phyloP scores from a whole-genome alignment of 2,329 filamentous ascomycete genomes.

The Fusarium vanettenii region DNA sequence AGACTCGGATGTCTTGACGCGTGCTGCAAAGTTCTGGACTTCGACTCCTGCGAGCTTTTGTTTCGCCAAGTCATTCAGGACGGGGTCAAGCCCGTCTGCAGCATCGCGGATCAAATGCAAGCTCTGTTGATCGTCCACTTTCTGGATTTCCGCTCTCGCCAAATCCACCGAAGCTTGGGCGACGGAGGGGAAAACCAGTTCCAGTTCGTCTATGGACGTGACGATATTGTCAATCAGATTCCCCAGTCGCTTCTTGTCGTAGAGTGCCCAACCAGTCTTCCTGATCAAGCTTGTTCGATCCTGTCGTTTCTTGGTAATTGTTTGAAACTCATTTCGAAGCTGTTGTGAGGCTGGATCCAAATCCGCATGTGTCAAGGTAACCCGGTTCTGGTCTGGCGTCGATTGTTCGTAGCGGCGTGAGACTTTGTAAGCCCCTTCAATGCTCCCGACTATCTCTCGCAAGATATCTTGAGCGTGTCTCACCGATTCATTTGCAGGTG shows the following conservation, averaged over 20 bases:
- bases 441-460: not conserved
- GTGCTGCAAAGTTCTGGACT: not conserved
- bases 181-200: not conserved
- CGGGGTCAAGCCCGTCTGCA: not conserved
- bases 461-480: accelerated
- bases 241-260: constrained; percentile 27
- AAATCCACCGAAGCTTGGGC: not conserved
- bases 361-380: not conserved
- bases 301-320: not conserved
- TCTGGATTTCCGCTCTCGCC: not conserved
- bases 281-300: not conserved
- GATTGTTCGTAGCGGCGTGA: not conserved
- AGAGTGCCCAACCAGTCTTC: constrained; percentile 13
- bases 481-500: not conserved
- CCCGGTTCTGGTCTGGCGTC: not conserved
- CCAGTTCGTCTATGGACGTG: not conserved
- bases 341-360: not conserved
- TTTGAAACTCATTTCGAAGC: not conserved
- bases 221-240: constrained; percentile 37
- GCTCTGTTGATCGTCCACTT: not conserved
- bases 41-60: not conserved
- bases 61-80: not conserved
- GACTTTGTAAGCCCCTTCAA: not conserved
- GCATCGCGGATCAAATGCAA: not conserved
- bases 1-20: not conserved